Evolutionary conservation across 345 rosid species (phyloP), one percentile per base, ranked within the genome.

Genomic region (Populus alba): DNA sequence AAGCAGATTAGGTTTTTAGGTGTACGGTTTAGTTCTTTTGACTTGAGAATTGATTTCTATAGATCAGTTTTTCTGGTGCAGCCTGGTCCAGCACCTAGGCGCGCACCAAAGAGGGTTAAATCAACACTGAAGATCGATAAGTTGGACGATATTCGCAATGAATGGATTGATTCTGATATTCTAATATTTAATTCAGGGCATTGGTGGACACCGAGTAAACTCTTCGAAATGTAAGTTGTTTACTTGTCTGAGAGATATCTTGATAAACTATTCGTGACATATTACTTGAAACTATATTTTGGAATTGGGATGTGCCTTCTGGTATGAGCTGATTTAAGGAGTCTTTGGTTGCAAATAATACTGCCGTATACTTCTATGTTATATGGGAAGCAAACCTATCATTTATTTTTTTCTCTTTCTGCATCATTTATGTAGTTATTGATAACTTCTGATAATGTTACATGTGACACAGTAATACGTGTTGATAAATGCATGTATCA

Each of bases 161-260:
- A 92, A 82, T 92, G 97, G 94, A 83, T 88, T 74, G 88, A 92
- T 81, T 80, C 94, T 13, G 97, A 92, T 74, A 81, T 84, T 79
- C 76, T 92, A 76, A 77, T 92, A 45, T 89, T 92, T 70, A 92
- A 92, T 82, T 86, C 97, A 20, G 94, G 92, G 68, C 97, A 92
- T 41, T 92, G 94, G 97, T 92, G 97, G 94, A 89, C 88, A 4
- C 87, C 86, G 22, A 87, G 85, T 45, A 92, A 92, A 85, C 94
- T 92, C 68, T 90, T 89, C 70, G 89, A 92, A 62, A 81, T 89
- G 97, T 92, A 86, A 89, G 92, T 82, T 73, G 53, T 73, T 17
- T 66, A 0, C 43, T 41, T 72, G 29, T 55, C n/a, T 20, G 5
- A 41, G n/a, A 1, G 43, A 9, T 57, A 22, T 61, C 53, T 70